Conservation (phyloP, 2,329 filamentous ascomycete species). For the Pseudogymnoascus sp. region DNA sequence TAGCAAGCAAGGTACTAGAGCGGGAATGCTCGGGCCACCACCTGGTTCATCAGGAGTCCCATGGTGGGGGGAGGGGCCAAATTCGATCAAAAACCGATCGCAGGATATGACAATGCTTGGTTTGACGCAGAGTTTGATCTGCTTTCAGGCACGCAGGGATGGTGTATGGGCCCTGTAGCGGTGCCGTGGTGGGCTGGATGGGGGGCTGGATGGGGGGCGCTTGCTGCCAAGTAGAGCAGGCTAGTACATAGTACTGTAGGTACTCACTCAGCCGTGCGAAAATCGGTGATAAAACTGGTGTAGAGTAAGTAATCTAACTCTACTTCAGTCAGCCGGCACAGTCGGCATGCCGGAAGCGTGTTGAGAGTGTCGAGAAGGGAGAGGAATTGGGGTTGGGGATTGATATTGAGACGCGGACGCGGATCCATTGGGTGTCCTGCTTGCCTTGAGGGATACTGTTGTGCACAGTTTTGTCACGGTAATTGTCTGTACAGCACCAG, state of each 20-base stretch:
- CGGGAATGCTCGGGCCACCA: slow-evolving; percentile 3
- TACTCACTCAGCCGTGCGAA: neutral
- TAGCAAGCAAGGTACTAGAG: neutral
- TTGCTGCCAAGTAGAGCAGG: neutral
- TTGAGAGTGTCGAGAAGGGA: neutral
- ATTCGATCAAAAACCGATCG: slow-evolving; percentile 3
- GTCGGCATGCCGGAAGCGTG: neutral
- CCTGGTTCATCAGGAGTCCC: neutral
- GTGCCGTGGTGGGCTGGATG: neutral
- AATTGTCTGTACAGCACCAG: neutral
- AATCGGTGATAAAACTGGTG: neutral
- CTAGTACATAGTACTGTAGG: neutral
- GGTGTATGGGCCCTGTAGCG: neutral
- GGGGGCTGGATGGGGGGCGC: neutral
- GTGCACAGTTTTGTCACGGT: neutral
- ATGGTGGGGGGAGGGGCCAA: neutral
- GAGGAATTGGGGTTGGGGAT: neutral
- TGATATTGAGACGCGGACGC: neutral
- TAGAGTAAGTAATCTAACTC: neutral
- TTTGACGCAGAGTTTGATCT: slow-evolving; percentile 2
- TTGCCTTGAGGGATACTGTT: neutral
- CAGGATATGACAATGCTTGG: slow-evolving; percentile 2
- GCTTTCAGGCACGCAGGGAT: slow-evolving; percentile 7
- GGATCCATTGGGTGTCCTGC: neutral
- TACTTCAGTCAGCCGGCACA: neutral